Evolutionary conservation across 352 stramenopile species (phyloP), one percentile per base, ranked within the genome.

Genomic region (Globisporangium radiosum): DNA sequence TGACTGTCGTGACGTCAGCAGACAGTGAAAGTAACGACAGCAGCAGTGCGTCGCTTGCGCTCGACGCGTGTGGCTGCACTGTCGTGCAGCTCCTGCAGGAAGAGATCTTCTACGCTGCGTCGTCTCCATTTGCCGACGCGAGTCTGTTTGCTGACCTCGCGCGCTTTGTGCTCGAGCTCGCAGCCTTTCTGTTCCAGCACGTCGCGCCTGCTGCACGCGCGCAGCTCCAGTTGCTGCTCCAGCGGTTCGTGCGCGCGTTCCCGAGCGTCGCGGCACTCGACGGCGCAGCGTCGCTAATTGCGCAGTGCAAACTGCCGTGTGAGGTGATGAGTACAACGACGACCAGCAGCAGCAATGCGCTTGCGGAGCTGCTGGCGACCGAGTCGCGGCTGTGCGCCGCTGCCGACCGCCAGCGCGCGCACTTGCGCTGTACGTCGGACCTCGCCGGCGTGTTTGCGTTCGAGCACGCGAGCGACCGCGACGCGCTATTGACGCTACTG

Each of bases 371-470:
- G 3, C n/a, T 61, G 7, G 49, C 57, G 5, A 47, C 52, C 3
- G 63, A 69, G 33, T 25, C 44, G 15, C 59, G 64, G 7, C 47
- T 82, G 49, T 64, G 55, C 19, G 44, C 17, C 25, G 57, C 65
- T 0, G 55, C 66, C 1, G 66, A 63, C 25, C 71, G 65, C 44
- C 81, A 90, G 63, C 78, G 73, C 17, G 60, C 71, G 3, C 68
- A 88, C 55, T 82, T 79, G 59, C 71, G 69, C 25, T 62, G 75
- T 36, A 68, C 65, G 8, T 77, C 72, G 25, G 78, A 91, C 36
- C 57, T 91, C 38, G 66, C 62, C 38, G 66, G 70, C 10, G 54
- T 87, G 10, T 85, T 88, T 62, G 56, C 56, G 19, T 82, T 87
- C 15, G 45, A 62, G 33, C 71, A 47, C 37, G 38, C 56, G 2